Base-by-base conservation (phyloP, 108 stramenopile genomes). In the Skeletonema menzelii region DNA sequence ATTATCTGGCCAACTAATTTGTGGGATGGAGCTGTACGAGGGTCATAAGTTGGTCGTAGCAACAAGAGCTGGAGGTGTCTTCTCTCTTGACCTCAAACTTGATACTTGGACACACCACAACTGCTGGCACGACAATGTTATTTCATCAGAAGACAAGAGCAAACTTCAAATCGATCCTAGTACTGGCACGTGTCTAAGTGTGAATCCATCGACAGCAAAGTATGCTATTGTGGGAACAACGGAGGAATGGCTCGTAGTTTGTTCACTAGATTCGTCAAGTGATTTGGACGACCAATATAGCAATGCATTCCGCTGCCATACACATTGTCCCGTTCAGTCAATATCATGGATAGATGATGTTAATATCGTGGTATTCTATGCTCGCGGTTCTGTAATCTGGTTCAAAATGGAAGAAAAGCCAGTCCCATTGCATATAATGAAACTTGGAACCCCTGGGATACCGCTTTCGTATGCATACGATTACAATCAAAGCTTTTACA, bases 281-380 rank as follows among this genome's bases (percentile, higher is more conserved):
- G 26, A 34, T 24, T 34, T 32, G 60, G 17, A n/a, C 32, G 56
- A 15, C 20, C 22, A 17, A 46, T 31, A 27, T 28, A 64, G 27
- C 32, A 20, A 42, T 32, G 62, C 70, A 7, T 75, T 79, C 30
- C 42, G 40, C 27, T 77, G 74, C 40, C 69, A 49, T 28, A 27
- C 77, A 2, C 60, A 84, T 19, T 68, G 68, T 30, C 75, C 83
- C 22, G 80, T 88, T 22, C 86, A 88, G 65, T 77, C 79, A 11
- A 42, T 92, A 10, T 59, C 69, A 24, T 90, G 86, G 85, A 65
- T 85, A 6, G 73, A 76, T 24, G 34, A 71, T 28, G 42, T 46
- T 8, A 85, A 62, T 38, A 46, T 92, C 11, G 59, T 88, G 31
- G 84, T 89, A 2, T 88, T 88, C 65, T 88, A 88, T 66, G 80